Evolutionary conservation across 768 basidiomycete genomes (phyloP), one percentile per base, ranked within the genome.

Genomic region (Sarcodon sp.): DNA sequence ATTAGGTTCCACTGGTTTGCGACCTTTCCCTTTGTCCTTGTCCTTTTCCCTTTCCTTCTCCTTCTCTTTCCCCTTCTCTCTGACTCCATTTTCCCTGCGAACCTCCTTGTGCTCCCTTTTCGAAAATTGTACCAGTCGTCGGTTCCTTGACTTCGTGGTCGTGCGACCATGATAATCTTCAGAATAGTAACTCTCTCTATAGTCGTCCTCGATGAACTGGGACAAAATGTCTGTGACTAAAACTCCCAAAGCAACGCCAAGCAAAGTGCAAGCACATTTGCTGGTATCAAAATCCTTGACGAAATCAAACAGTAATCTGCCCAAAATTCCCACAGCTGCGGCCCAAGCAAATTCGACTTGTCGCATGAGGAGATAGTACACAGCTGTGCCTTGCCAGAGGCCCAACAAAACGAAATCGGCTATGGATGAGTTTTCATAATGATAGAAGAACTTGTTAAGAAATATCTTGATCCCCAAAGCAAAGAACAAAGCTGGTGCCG

Each of bases 381-480:
- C 67, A 21, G 75, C 80, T 53, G 84, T 76, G 45, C 86, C 86
- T 61, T 87, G 82, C 72, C 82, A 79, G 55, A 80, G 71, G 45
- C 86, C 86, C 45, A 75, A 64, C 49, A 89, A 76, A 59, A 87
- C 64, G 55, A 71, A 69, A 57, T 83, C 76, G 50, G 73, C 73
- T 37, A 80, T 61, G 54, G 75, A 64, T 27, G 73, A 52, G 16
- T 59, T 55, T 55, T 50, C 53, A 31, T 61, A 50, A 67, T 67
- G 53, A 65, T 66, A 52, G 69, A 75, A 53, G 77, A 58, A 63
- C 51, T 71, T 69, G 65, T 84, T 79, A 54, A 85, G 64, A 47
- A 78, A 62, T 48, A 88, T 75, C 51, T 86, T 83, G 44, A 79
- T 79, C 54, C 82, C 81, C 54, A 87, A 72, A 48, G 85, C 85